These are phyloP conservation scores for Diaporthe destruens DNA, from an alignment of 2,329 filamentous ascomycete species.

Conservation along the genomic window DNA sequence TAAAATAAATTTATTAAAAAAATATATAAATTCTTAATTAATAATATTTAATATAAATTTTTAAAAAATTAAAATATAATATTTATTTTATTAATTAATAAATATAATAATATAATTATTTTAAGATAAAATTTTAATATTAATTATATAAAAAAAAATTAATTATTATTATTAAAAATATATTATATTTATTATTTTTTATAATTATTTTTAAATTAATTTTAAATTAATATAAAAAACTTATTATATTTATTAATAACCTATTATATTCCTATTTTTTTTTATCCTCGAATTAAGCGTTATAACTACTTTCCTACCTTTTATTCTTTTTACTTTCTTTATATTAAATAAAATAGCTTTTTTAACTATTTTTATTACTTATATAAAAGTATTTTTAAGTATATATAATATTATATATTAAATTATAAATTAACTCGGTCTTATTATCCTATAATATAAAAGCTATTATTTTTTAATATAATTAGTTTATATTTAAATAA, in stretches of 20 bases:
- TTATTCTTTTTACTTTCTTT: too few relatives aligned
- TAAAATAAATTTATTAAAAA: neutral
- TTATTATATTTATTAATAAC: neutral
- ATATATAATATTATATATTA: neutral
- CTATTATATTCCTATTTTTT: neutral
- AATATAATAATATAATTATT: neutral
- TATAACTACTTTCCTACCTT: too few relatives aligned
- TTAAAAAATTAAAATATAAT: neutral
- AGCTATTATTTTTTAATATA: neutral
- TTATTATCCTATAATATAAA: neutral
- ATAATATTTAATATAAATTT: neutral
- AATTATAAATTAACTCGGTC: neutral
- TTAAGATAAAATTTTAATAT: neutral
- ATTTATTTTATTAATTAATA: neutral
- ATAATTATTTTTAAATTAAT: neutral
- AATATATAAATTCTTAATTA: neutral
- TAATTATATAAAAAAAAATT: neutral
- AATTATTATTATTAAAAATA: neutral
- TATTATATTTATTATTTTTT: neutral
- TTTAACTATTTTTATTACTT: neutral
- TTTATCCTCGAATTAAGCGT: too few relatives aligned
- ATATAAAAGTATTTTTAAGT: neutral
- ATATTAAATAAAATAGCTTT: too few relatives aligned
- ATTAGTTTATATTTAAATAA: neutral
- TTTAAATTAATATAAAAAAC: neutral